Evolutionary conservation across 2,329 filamentous ascomycete species (phyloP).

Genomic region (Colletotrichum viniferum): DNA sequence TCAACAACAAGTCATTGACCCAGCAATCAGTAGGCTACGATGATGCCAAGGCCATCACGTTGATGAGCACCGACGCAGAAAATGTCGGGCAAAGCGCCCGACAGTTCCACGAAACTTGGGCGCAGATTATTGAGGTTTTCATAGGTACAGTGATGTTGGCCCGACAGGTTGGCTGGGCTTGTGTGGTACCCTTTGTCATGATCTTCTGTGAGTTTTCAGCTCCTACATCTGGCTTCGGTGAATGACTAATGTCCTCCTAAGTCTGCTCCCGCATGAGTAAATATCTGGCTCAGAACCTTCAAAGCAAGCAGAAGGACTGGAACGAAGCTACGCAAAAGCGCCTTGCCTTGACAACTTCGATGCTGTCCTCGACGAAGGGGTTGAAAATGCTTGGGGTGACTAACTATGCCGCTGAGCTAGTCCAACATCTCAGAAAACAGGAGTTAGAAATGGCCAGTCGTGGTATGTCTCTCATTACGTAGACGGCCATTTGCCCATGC

Average conservation of each 20-base stretch:
- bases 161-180: conserved; percentile 24
- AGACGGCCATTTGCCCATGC: background rate
- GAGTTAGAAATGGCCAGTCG: conserved; percentile 19
- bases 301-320: conserved; percentile 1
- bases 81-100: conserved; percentile 8
- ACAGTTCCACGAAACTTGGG: conserved; percentile 25
- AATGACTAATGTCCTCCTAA: background rate
- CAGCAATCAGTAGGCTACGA: background rate
- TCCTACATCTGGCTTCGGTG: background rate
- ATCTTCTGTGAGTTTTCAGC: conserved; percentile 26
- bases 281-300: background rate
- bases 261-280: conserved; percentile 1
- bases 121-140: conserved; percentile 22
- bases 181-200: conserved; percentile 40
- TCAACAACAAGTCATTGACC: background rate
- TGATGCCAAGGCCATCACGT: background rate
- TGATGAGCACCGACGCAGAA: conserved; percentile 22
- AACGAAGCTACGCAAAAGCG: conserved; percentile 27
- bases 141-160: conserved; percentile 22
- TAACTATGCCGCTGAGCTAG: conserved; percentile 29
- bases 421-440: conserved; percentile 39
- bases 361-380: conserved; percentile 37
- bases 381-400: conserved; percentile 40
- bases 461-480: background rate
- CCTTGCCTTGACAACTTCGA: conserved; percentile 30